phyloP scores from a whole-genome alignment of 2,329 filamentous ascomycete species.

The Sporothrix dimorphospora region DNA sequence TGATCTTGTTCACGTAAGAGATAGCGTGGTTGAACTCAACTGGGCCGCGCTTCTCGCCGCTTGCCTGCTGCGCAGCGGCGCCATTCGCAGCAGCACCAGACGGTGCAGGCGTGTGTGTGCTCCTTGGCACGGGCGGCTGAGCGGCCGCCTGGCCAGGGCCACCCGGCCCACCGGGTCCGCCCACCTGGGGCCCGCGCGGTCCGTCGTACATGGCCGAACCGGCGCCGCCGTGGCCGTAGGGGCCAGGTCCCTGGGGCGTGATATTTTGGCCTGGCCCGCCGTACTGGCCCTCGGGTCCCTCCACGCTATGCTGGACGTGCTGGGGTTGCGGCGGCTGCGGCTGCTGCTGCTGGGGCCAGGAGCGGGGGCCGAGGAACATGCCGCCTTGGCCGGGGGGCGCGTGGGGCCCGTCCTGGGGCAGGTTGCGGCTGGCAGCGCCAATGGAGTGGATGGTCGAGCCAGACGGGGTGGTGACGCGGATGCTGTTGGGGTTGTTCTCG shows the following conservation, averaged over 20 bases:
- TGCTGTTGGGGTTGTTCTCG: constrained; percentile 92
- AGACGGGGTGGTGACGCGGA: constrained; percentile 94
- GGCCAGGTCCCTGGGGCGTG: constrained; percentile 41
- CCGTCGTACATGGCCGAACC: constrained; percentile 29
- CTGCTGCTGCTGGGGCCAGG: constrained; percentile 53
- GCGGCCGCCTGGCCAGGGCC: constrained; percentile 31
- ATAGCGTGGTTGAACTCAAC: constrained; percentile 99
- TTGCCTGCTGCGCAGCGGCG: constrained; percentile 59
- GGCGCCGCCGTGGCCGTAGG: constrained; percentile 37
- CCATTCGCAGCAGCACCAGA: constrained; percentile 63
- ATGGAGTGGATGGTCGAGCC: constrained; percentile 96
- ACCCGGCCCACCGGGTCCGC: constrained; percentile 21
- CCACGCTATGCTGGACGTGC: constrained; percentile 60
- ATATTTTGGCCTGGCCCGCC: constrained; percentile 60
- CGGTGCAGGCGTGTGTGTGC: constrained; percentile 55
- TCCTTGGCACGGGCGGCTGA: constrained; percentile 54
- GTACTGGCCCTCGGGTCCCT: constrained; percentile 65
- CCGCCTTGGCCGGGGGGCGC: constrained; percentile 44
- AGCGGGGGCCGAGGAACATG: constrained; percentile 50
- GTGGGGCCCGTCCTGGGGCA: constrained; percentile 50
- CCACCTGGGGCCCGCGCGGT: constrained; percentile 23
- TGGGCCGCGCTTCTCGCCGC: constrained; percentile 83
- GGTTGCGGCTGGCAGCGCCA: constrained; percentile 54
- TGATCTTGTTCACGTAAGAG: constrained; percentile 99
- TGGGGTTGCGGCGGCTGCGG: constrained; percentile 64